A percentile compares a stretch with the other conserved stretches of the same genome.
These are phyloP conservation scores for Phlyctochytrium planicorne DNA, from an alignment of 192 early-diverging fungal genomes.

Conservation along the genomic window DNA sequence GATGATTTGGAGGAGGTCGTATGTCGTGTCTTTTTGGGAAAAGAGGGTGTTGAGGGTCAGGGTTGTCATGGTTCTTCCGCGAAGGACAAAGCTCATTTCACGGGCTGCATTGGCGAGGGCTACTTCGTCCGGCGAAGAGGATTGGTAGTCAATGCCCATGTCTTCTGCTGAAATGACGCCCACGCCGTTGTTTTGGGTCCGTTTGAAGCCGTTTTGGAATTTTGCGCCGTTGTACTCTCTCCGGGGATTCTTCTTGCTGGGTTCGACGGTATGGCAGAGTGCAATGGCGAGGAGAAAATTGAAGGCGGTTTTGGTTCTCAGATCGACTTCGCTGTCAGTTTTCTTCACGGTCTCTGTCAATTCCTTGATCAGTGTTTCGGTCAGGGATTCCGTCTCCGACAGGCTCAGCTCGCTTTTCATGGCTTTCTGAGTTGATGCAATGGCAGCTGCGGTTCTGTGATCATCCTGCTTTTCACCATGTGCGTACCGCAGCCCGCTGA, in stretches of 20 bases:
- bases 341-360: neutral
- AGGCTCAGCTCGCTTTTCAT: neutral
- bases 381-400: neutral
- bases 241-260: slow-evolving; percentile 39
- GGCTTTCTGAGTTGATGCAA: slow-evolving; percentile 7
- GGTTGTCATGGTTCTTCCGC: slow-evolving; percentile 19
- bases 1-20: slow-evolving; percentile 26
- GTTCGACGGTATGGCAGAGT: slow-evolving; percentile 78
- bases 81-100: slow-evolving; percentile 71
- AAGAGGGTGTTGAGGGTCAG: slow-evolving; percentile 21
- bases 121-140: slow-evolving; percentile 95
- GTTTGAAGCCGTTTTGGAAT: neutral
- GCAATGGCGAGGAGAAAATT: slow-evolving; percentile 74
- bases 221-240: neutral
- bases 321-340: neutral
- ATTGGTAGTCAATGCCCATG: slow-evolving; percentile 79
- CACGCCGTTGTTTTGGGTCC: neutral
- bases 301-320: slow-evolving; percentile 22
- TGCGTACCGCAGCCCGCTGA: slow-evolving; percentile 70
- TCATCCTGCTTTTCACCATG: slow-evolving; percentile 84
- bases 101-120: slow-evolving; percentile 94
- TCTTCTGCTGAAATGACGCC: slow-evolving; percentile 30
- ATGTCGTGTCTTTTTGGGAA: slow-evolving; percentile 25
- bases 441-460: slow-evolving; percentile 60
- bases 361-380: neutral